Evolutionary conservation across 2,329 filamentous ascomycete species (phyloP).

Genomic region (Colletotrichum plurivorum): DNA sequence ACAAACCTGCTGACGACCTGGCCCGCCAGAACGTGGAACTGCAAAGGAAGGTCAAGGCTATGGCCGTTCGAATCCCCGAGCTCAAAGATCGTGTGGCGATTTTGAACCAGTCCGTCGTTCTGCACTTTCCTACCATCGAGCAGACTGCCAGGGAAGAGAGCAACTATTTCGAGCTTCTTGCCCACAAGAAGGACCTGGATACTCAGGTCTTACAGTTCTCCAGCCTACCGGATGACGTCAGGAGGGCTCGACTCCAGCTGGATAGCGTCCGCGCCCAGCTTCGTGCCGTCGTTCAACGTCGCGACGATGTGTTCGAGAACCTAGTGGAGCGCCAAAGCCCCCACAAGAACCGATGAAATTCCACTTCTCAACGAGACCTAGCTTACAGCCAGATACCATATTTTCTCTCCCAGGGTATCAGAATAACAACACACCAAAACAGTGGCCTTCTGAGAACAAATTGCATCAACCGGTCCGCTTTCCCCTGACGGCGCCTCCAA

Average conservation of each 20-base stretch:
- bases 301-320: constrained; percentile 83
- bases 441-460: background rate
- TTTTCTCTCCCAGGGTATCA: too few relatives aligned
- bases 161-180: constrained; percentile 69
- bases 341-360: constrained; percentile 53
- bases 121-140: constrained; percentile 64
- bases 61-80: constrained; percentile 77
- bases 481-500: constrained; percentile 78
- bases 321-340: constrained; percentile 76
- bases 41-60: constrained; percentile 77
- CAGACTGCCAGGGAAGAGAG: constrained; percentile 72
- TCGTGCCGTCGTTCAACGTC: constrained; percentile 69
- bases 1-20: constrained; percentile 70
- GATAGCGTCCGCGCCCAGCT: constrained; percentile 77
- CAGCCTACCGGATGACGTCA: constrained; percentile 79
- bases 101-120: constrained; percentile 52
- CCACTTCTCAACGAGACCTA: too few relatives aligned
- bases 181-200: constrained; percentile 72
- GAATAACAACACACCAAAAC: too few relatives aligned
- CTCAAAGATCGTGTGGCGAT: constrained; percentile 69
- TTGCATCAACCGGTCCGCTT: constrained; percentile 60
- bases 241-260: constrained; percentile 78
- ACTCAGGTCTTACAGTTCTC: constrained; percentile 75
- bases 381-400: too few relatives aligned
- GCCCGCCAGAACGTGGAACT: constrained; percentile 81